Conservation (phyloP, 257 asterid species). For the Eucommia ulmoides region DNA sequence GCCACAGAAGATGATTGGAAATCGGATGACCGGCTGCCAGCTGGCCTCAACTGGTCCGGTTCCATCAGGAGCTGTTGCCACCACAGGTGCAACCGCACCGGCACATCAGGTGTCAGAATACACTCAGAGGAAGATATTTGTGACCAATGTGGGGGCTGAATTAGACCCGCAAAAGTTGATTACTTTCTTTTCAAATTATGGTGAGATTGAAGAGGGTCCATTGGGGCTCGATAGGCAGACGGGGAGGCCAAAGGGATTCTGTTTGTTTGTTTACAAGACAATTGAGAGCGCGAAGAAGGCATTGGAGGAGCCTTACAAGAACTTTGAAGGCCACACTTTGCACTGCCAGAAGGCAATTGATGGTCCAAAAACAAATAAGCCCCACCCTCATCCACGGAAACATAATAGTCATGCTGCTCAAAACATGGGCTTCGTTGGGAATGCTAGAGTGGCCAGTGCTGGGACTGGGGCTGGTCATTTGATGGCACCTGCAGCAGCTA, state of each 20-base stretch:
- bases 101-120: constrained; percentile 50
- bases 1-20: constrained; percentile 89
- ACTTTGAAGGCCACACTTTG: constrained; percentile 64
- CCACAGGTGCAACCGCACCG: neutral
- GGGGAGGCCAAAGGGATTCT: constrained; percentile 86
- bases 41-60: constrained; percentile 90
- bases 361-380: constrained; percentile 66
- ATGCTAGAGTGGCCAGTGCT: too few relatives aligned
- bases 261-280: constrained; percentile 74
- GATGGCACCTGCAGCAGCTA: too few relatives aligned
- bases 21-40: constrained; percentile 83
- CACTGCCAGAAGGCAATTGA: constrained; percentile 91
- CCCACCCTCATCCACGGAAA: constrained; percentile 42
- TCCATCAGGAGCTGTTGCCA: constrained; percentile 46
- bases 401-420: too few relatives aligned
- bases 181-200: constrained; percentile 66
- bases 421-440: too few relatives aligned
- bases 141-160: constrained; percentile 82
- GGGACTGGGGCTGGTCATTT: too few relatives aligned
- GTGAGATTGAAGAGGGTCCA: constrained; percentile 98
- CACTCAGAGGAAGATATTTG: constrained; percentile 85
- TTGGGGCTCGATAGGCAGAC: constrained; percentile 78
- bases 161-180: constrained; percentile 52
- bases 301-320: constrained; percentile 84
- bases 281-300: constrained; percentile 73